Evolutionary conservation across 768 basidiomycete genomes (phyloP).

Genomic region (Pholiota microspora): DNA sequence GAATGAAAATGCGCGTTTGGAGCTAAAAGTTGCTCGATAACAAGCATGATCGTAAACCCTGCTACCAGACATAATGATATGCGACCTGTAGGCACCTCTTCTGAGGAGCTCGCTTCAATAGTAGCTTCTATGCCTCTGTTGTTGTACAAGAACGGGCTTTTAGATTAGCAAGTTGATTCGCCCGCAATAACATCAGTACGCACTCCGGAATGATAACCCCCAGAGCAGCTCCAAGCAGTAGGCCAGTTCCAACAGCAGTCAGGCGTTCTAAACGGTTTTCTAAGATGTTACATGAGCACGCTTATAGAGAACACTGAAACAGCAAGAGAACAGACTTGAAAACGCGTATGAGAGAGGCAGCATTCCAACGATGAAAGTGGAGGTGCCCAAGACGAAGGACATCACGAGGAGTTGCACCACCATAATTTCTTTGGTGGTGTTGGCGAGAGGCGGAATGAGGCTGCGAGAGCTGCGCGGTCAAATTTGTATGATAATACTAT

Average conservation of each 20-base stretch:
- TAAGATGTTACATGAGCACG: slow-evolving; percentile 17
- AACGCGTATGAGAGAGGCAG: slow-evolving; percentile 73
- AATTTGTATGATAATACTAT: too few relatives aligned
- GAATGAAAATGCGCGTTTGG: slow-evolving; percentile 44
- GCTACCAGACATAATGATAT: slow-evolving; percentile 64
- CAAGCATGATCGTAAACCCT: slow-evolving; percentile 64
- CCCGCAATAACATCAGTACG: too few relatives aligned
- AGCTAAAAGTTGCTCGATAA: slow-evolving; percentile 62
- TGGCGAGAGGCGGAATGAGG: not conserved
- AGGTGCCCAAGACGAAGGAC: slow-evolving; percentile 57
- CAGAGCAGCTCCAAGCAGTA: slow-evolving; percentile 86
- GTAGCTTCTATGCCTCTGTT: slow-evolving; percentile 72
- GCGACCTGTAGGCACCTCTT: slow-evolving; percentile 44
- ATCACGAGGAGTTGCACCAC: slow-evolving; percentile 46
- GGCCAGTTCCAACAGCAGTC: slow-evolving; percentile 69
- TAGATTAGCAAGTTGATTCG: too few relatives aligned
- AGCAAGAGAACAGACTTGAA: slow-evolving; percentile 49
- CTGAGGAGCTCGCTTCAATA: slow-evolving; percentile 30
- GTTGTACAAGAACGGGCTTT: too few relatives aligned
- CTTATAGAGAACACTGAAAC: slow-evolving; percentile 5
- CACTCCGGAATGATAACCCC: slow-evolving; percentile 94
- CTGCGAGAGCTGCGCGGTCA: not conserved
- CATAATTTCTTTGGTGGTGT: slow-evolving; percentile 25
- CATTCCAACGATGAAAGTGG: slow-evolving; percentile 69
- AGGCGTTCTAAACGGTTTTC: slow-evolving; percentile 41